Evolutionary conservation across 192 early-diverging fungal genomes (phyloP).

Genomic region (Backusella psychrophila): DNA sequence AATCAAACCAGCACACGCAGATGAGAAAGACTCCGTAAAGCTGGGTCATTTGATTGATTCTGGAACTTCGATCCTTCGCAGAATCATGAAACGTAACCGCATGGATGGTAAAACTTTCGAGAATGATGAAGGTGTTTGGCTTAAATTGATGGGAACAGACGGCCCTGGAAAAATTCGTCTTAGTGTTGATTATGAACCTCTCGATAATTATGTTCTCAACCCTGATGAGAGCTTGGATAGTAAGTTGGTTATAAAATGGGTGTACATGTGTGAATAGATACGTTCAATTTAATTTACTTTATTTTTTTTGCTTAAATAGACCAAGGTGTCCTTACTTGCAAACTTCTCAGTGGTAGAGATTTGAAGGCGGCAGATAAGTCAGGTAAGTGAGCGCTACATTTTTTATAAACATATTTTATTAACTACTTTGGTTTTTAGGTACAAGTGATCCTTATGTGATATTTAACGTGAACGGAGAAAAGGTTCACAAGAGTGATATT

Average conservation of each 20-base stretch:
- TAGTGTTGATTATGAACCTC: conserved; percentile 19
- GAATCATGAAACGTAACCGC: not conserved
- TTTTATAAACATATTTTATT: not conserved
- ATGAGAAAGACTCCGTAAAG: conserved; percentile 15
- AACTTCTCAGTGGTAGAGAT: conserved; percentile 19
- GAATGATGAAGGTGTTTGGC: conserved; percentile 15
- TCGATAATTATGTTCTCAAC: conserved; percentile 13
- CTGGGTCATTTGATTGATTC: conserved; percentile 20
- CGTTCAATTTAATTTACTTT: not conserved
- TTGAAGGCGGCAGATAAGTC: conserved; percentile 32
- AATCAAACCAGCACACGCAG: conserved; percentile 8
- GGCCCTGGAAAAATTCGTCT: conserved; percentile 11
- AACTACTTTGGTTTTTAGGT: conserved; percentile 23
- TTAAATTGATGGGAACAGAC: conserved; percentile 10
- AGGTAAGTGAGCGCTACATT: conserved; percentile 18
- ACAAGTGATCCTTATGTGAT: conserved; percentile 67
- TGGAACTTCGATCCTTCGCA: conserved; percentile 12
- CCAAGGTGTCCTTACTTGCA: conserved; percentile 32
- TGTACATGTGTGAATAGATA: not conserved
- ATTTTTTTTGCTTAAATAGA: conserved; percentile 13
- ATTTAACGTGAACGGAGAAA: conserved; percentile 55
- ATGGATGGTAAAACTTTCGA: not conserved
- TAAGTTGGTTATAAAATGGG: conserved; percentile 8
- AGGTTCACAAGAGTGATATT: conserved; percentile 54
- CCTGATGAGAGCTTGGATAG: conserved; percentile 33